phyloP scores from a whole-genome alignment of 805 yeast genomes.

The Hanseniaspora nectarophila region DNA sequence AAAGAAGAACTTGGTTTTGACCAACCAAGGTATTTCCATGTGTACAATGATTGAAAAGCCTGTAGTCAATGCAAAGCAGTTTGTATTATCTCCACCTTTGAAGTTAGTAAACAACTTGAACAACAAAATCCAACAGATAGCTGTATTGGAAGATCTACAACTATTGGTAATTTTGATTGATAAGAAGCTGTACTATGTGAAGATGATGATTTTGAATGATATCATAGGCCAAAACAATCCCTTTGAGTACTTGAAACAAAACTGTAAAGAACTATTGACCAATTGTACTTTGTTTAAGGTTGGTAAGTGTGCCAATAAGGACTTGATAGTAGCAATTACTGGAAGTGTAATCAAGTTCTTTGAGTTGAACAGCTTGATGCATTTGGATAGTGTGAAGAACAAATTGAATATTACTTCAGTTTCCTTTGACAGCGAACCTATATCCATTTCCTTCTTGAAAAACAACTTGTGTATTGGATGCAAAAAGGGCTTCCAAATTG shows the following conservation, averaged over 20 bases:
- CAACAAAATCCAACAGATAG: constrained; percentile 71
- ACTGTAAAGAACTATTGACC: constrained; percentile 68
- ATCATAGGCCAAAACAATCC: constrained; percentile 23
- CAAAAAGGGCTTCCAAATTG: constrained; percentile 90
- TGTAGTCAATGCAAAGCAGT: constrained; percentile 35
- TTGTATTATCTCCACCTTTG: constrained; percentile 57
- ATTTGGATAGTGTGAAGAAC: constrained; percentile 20
- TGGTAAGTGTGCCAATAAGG: constrained; percentile 82
- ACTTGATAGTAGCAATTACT: constrained; percentile 81
- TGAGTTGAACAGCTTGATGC: constrained; percentile 69
- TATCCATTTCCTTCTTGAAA: constrained; percentile 79
- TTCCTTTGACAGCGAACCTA: constrained; percentile 75
- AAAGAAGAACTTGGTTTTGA: constrained; percentile 76
- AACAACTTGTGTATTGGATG: constrained; percentile 89
- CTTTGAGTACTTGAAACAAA: constrained; percentile 40
- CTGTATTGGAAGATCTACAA: constrained; percentile 82
- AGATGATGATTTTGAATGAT: constrained; percentile 49
- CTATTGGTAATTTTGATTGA: constrained; percentile 72
- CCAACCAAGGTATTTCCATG: constrained; percentile 80
- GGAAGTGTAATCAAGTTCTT: constrained; percentile 72
- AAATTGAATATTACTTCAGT: constrained; percentile 64
- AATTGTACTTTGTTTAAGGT: constrained; percentile 85
- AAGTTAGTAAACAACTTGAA: constrained; percentile 39
- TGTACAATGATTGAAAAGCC: constrained; percentile 46
- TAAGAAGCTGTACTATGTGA: constrained; percentile 65